Evolutionary conservation across 176 grass and related monocot genomes (phyloP), one percentile per base, ranked within the genome.

Genomic region (Avena eriantha): DNA sequence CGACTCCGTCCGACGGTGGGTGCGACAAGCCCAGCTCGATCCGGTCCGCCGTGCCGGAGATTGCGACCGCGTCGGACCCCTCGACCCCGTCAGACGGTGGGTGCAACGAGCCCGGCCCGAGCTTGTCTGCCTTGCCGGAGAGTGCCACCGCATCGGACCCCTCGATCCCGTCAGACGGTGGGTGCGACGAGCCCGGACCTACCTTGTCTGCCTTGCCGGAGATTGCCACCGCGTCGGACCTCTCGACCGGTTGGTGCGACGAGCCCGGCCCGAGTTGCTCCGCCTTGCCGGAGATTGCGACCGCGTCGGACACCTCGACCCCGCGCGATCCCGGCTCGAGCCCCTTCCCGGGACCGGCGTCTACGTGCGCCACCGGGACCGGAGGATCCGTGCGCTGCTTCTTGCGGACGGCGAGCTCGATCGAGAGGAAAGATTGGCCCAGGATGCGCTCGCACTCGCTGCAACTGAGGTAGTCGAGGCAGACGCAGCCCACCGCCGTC

Each of bases 391-490:
- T 80, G 57, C 19, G 36, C 49, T 48, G 36, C 73, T 6, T 1
- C 87, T 84, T 85, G 77, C 17, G 47, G 19, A 64, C 29, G 79
- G 89, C 83, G 67, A 81, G 75, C 14, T 69, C 39, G 59, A 72
- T 72, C 4, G 11, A 10, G 31, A 80, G 68, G 59, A 89, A 85
- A 22, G 91, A 81, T 59, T 89, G 63, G 91, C 5, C 57, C 35
- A 70, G 68, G 68, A 70, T 70, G 68, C 80, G 75, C 48, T 76
- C 91, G 80, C 91, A 92, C 84, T 92, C 91, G 22, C 69, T 80
- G 84, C 91, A 92, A 48, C 83, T 85, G 29, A 81, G 68, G 35
- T 70, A 84, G 84, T 92, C 91, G 74, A 87, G 75, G 49, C 67
- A 61, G 66, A 76, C 34, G 86, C 85, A 86, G 64, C 88, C 86